Evolutionary conservation across 805 yeast genomes (phyloP), one percentile per base, ranked within the genome.

Genomic region (Yamadazyma nakazawae): DNA sequence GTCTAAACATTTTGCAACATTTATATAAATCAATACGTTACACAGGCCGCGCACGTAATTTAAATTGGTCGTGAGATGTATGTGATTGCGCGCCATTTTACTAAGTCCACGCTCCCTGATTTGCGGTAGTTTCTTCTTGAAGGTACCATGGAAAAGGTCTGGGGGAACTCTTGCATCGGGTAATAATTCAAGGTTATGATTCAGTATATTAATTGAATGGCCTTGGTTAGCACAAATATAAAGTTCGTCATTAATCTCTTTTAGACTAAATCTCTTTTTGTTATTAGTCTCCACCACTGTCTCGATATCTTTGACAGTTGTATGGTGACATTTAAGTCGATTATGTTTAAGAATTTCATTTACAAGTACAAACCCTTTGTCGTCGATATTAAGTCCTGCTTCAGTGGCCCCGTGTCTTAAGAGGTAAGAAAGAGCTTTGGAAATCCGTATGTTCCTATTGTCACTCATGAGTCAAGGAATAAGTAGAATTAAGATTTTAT

Each of bases 181-280:
- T 32, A 59, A 69, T 40, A 44, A 60, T 25, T 80, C 62, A 39
- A 60, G 56, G 25, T 75, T 72, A 13, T 76, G 74, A 17, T 68
- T 75, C 0, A 82, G 69, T 0, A 56, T 48, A 12, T 34, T 40
- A 5, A 92, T 66, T 0, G 96, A 82, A 63, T 94, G 99, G 3
- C 99, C 99, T 64, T 94, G 99, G 43, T 84, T 84, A 3, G 99
- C 98, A 60, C 97, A 80, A n/a, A 92, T 70, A 16, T 34, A 51
- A 36, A 34, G 18, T 10, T 60, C 64, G 4, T 55, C 66, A 5
- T 61, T 64, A 9, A 55, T 55, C 5, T 45, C 46, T 10, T 63
- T 67, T 11, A 90, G 50, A 31, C 75, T 74, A 64, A 83, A 92
- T 45, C 99, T 63, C 54, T 83, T 74, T 65, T 92, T 92, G 45